Evolutionary conservation across 495 filamentous ascomycete species (phyloP), one percentile per base, ranked within the genome.

Genomic region (Chlorociboria aeruginascens): DNA sequence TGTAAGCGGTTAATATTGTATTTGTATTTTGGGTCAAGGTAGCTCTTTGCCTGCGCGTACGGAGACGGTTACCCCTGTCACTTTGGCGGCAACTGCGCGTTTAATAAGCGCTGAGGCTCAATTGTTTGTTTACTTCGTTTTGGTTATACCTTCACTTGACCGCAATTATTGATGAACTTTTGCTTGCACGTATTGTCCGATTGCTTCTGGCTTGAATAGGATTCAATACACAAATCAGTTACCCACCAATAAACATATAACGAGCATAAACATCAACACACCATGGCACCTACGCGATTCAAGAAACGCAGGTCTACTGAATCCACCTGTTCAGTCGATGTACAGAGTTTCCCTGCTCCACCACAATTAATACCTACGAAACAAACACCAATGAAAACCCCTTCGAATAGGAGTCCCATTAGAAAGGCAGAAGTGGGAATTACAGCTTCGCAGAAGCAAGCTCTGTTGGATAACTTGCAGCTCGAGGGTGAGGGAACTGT

Each of bases 391-490:
- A 31, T 40, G 6, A 46, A 44, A 43, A 59, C 56, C 10, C 49
- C 77, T 11, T 67, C 67, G 17, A 66, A 62, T 16, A 51, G 69
- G 56, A 82, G 77, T 56, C 81, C 83, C 1, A 65, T 69, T 9
- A 82, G 74, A 63, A 81, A 74, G 61, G 72, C 68, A 47, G 66
- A 60, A 47, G 61, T 75, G 43, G 78, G 76, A 31, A 78, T 96
- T 46, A 86, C 86, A 6, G 70, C 79, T 45, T 74, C 64, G 42
- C 86, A 94, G 62, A 94, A 95, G 65, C 85, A 90, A 62, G 83
- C 86, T 6, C 70, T 97, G 9, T 81, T 95, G 46, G 89, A 95
- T 51, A 96, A 98, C 56, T 62, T 97, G 29, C 87, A 95, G 56
- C 73, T 96, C 38, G 92, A 98, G 68, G 78, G 92, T 95, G 76